Conservation (phyloP, 148 eudicot species). For the Rhododendron ovatum region DNA sequence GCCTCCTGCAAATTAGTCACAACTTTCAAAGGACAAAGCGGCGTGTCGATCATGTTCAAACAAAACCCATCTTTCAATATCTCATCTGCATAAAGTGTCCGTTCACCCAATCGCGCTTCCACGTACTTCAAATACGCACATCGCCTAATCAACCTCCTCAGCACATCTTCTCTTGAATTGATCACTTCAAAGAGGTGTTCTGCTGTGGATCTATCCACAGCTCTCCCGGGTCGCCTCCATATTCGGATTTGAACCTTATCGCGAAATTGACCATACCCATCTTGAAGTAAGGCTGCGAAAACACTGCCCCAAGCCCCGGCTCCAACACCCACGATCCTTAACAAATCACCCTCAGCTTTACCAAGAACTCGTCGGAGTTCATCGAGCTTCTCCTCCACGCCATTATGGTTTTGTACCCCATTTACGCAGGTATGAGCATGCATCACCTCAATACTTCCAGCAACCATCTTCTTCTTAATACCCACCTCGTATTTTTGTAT, state of each 20-base stretch:
- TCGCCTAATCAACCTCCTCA: conserved; percentile 47
- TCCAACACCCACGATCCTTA: conserved; percentile 53
- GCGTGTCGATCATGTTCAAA: conserved; percentile 60
- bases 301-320: conserved; percentile 75
- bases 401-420: conserved; percentile 35
- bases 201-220: conserved; percentile 51
- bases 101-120: conserved; percentile 55
- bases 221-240: conserved; percentile 59
- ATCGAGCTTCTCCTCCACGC: conserved; percentile 41
- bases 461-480: conserved; percentile 33
- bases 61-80: conserved; percentile 60
- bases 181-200: conserved; percentile 58
- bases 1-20: conserved; percentile 70
- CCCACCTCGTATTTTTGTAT: conserved; percentile 14
- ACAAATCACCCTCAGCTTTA: conserved; percentile 39
- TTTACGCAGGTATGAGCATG: conserved; percentile 15
- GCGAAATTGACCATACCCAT: conserved; percentile 51
- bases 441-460: conserved; percentile 32
- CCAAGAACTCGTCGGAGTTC: conserved; percentile 42
- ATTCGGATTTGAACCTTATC: conserved; percentile 56
- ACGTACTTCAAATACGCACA: conserved; percentile 59
- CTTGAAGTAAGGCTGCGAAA: conserved; percentile 57
- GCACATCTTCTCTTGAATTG: conserved; percentile 55
- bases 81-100: conserved; percentile 61
- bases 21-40: conserved; percentile 60